A percentile compares a stretch with the other conserved stretches of the same genome.
Conservation (phyloP, 2,329 filamentous ascomycete species). For the Cladophialophora bantiana region DNA sequence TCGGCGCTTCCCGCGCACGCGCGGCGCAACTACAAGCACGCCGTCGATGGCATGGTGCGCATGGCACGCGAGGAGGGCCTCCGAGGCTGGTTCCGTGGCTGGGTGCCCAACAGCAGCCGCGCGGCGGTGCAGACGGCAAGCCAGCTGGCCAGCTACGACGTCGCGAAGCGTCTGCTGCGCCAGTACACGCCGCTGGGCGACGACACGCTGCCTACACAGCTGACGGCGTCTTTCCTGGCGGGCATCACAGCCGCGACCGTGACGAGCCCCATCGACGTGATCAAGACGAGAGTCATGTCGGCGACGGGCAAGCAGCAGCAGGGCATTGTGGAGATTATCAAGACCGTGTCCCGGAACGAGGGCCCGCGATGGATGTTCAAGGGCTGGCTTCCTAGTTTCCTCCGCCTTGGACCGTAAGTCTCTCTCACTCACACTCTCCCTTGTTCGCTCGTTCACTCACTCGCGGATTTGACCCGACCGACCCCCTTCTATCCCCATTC, state of each 20-base stretch:
- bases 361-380: conserved; percentile 14
- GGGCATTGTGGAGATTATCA: conserved; percentile 47
- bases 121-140: conserved; percentile 14
- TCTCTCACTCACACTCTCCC: too few species aligned
- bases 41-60: conserved; percentile 14
- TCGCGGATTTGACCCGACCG: too few species aligned
- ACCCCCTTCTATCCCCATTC: too few species aligned
- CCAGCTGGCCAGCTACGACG: conserved; percentile 25
- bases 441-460: too few species aligned
- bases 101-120: conserved; percentile 19
- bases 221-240: conserved; percentile 65
- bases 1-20: conserved; percentile 6
- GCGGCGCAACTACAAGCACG: conserved; percentile 19
- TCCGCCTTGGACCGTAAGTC: conserved; percentile 66
- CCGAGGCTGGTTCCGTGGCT: conserved; percentile 11
- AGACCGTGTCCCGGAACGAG: conserved; percentile 2
- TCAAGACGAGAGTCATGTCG: conserved; percentile 88
- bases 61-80: conserved; percentile 19
- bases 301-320: conserved; percentile 29
- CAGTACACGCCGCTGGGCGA: conserved; percentile 56
- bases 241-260: conserved; percentile 74
- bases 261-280: conserved; percentile 85
- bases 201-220: conserved; percentile 63
- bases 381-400: conserved; percentile 40
- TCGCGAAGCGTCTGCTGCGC: conserved; percentile 8